Evolutionary conservation across 495 filamentous ascomycete species (phyloP).

Genomic region (Aspergillus panamensis): DNA sequence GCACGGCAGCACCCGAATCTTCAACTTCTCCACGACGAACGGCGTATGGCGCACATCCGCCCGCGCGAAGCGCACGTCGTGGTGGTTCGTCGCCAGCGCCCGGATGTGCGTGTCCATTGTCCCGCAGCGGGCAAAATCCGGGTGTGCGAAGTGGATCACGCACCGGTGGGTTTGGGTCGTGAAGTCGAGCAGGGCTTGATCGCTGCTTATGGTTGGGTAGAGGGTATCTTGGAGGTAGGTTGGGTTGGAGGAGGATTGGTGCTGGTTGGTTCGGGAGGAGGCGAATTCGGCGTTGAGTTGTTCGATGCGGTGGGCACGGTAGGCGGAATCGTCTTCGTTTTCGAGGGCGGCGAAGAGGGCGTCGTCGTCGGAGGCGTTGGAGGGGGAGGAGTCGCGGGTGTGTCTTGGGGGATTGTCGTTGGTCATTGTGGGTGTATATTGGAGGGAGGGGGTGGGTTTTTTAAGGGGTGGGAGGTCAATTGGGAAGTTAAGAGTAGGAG

Average conservation of each 20-base stretch:
- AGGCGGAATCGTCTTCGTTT: constrained; percentile 57
- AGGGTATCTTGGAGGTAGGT: constrained; percentile 34
- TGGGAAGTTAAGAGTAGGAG: too few relatives aligned
- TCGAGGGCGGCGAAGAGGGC: constrained; percentile 69
- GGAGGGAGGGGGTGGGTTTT: not conserved
- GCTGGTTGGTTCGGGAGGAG: constrained; percentile 38
- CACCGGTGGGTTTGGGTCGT: constrained; percentile 62
- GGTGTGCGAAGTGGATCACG: constrained; percentile 73
- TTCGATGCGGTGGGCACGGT: constrained; percentile 67
- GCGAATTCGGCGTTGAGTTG: constrained; percentile 65
- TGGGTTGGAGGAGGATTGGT: constrained; percentile 22
- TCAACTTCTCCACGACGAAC: constrained; percentile 67
- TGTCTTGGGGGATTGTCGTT: not conserved
- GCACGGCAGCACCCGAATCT: constrained; percentile 68
- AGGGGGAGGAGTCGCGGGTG: not conserved
- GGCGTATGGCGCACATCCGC: constrained; percentile 71
- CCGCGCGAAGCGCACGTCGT: constrained; percentile 64
- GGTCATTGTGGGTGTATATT: constrained; percentile 28
- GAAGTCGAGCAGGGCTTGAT: constrained; percentile 65
- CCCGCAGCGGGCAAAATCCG: constrained; percentile 68
- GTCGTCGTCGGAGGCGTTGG: constrained; percentile 54
- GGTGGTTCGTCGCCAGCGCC: constrained; percentile 59
- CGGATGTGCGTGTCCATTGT: constrained; percentile 66
- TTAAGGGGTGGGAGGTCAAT: not conserved
- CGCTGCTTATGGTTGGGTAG: constrained; percentile 59